Evolutionary conservation across 805 yeast species (phyloP), one percentile per base, ranked within the genome.

Genomic region (Novakomyces olei): DNA sequence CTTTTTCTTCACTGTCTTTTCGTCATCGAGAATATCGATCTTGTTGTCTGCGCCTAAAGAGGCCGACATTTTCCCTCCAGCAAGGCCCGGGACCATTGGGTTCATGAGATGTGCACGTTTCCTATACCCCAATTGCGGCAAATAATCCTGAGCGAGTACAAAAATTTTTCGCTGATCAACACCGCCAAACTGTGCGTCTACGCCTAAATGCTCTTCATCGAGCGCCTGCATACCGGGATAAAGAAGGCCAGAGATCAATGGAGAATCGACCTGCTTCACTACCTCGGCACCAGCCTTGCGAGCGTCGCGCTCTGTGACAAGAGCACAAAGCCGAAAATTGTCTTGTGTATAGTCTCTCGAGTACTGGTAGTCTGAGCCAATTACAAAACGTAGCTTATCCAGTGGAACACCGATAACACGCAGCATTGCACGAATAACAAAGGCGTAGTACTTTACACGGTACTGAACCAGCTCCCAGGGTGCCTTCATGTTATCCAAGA

Each of bases 201-300:
- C 80, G 19, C 63, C 75, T 48, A 88, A 66, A 53, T 73, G 72
- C 49, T 88, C 74, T 56, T 88, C 99, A 54, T 88, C 99, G 37
- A 88, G 64, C 5, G 95, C 95, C 60, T 88, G 99, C 99, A 88
- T 88, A 50, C 91, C 67, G 35, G 99, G 99, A 57, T 88, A 88
- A 44, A 88, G 80, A 52, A 88, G 67, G 5, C 98, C 98, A 26
- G 85, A 70, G 37, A 88, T 66, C 43, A 81, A 65, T 26, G 99
- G 98, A 55, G 83, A 83, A 24, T 79, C 71, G 30, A 83, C 95
- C 60, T 88, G 98, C 53, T 88, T 88, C 40, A 88, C 99, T 35
- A 88, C 99, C 55, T 88, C 99, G 7, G 99, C 96, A 53, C 99
- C 99, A 2, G 99, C 99, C 54, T 98, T 72, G 60, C 79, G 79